phyloP scores from a whole-genome alignment of 768 basidiomycete species.

The Stropharia rugosoannulata region DNA sequence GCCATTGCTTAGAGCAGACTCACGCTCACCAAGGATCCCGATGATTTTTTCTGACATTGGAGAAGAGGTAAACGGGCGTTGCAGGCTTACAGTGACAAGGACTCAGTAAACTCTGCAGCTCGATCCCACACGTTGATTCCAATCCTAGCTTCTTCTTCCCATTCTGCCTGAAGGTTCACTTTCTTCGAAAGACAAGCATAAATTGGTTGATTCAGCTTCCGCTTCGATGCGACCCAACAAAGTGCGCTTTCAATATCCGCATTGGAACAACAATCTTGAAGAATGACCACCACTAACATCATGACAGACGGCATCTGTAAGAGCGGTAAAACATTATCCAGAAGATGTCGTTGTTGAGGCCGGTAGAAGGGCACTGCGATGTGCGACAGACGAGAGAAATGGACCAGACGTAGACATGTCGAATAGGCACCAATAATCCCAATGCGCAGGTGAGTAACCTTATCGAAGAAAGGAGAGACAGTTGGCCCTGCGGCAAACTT shows the following conservation, averaged over 20 bases:
- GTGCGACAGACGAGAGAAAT: conserved; percentile 19
- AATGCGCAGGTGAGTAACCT: conserved; percentile 21
- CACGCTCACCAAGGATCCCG: conserved; percentile 54
- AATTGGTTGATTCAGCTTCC: conserved; percentile 5
- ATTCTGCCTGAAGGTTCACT: conserved; percentile 16
- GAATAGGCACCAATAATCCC: conserved; percentile 13
- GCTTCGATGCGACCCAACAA: conserved; percentile 14
- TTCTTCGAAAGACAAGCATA: conserved; percentile 11
- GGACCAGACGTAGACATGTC: conserved; percentile 12
- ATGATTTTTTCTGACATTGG: conserved; percentile 40
- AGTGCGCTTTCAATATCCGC: conserved; percentile 7
- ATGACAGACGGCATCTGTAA: conserved; percentile 9
- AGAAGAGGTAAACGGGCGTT: neutral
- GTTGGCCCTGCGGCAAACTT: neutral
- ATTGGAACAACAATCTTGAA: conserved; percentile 11
- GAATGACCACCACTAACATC: conserved; percentile 18
- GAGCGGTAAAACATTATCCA: conserved; percentile 12
- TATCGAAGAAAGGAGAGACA: conserved; percentile 15
- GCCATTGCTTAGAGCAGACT: conserved; percentile 12
- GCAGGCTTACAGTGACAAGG: neutral
- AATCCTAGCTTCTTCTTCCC: conserved; percentile 25
- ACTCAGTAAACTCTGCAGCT: conserved; percentile 15
- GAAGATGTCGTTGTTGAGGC: conserved; percentile 8
- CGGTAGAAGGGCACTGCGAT: conserved; percentile 20
- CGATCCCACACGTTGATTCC: conserved; percentile 25